phyloP scores from a whole-genome alignment of 1,139 yeast genomes.

The Candida pseudocylindracea region DNA sequence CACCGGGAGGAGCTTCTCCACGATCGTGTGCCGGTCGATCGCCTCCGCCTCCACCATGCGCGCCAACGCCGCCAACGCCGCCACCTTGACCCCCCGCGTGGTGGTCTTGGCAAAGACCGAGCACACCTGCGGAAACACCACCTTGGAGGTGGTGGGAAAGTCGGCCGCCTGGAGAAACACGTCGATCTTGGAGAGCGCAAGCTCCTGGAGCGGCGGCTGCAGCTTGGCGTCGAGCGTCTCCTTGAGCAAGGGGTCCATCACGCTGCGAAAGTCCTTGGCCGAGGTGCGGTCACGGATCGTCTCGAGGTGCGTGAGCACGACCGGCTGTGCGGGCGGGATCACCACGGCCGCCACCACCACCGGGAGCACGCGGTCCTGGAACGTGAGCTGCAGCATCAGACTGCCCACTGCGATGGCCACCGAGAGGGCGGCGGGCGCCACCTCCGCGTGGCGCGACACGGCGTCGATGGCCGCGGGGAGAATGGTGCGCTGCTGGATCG shows the following conservation, averaged over 20 bases:
- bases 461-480: slow-evolving; percentile 43
- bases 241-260: too few species aligned
- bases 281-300: too few species aligned
- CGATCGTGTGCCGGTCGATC: slow-evolving; percentile 49
- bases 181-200: too few species aligned
- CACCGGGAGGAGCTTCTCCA: slow-evolving; percentile 61
- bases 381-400: slow-evolving; percentile 50
- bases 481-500: slow-evolving; percentile 48
- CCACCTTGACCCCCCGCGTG: slow-evolving; percentile 51
- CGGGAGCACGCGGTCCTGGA: slow-evolving; percentile 42
- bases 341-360: slow-evolving; percentile 9
- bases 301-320: too few species aligned
- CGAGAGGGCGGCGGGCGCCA: slow-evolving; percentile 26
- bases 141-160: slow-evolving; percentile 9
- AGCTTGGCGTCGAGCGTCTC: too few species aligned
- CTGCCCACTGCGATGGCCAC: slow-evolving; percentile 45
- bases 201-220: too few species aligned
- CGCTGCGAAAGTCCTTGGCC: too few species aligned
- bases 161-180: slow-evolving; percentile 12
- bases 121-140: slow-evolving; percentile 44
- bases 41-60: slow-evolving; percentile 31
- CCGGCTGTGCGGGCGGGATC: too few species aligned
- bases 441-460: slow-evolving; percentile 6
- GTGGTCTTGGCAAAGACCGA: slow-evolving; percentile 67
- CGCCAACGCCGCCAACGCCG: slow-evolving; percentile 44